Percentiles rank a stretch among this genome's conserved stretches.
Conservation (phyloP, 108 stramenopile genomes). For the Heterococcus sp. region DNA sequence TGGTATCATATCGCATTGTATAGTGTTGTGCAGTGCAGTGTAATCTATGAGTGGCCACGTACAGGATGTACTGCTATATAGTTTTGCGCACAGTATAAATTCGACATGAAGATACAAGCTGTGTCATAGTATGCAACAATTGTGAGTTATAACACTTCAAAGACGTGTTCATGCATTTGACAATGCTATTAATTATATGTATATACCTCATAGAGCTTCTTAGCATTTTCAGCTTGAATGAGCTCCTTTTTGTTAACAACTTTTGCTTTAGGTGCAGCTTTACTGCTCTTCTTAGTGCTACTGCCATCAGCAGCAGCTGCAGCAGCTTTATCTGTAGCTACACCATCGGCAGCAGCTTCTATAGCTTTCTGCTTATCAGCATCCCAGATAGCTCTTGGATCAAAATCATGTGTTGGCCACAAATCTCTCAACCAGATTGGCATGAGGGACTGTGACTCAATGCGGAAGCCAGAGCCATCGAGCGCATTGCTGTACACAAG, state of each 20-base stretch:
- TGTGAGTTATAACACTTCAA: no score
- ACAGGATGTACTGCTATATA: no score
- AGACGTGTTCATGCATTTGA: no score
- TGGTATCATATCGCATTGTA: no score
- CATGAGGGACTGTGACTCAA: slow-evolving; percentile 15
- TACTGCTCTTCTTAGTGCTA: slow-evolving; percentile 25
- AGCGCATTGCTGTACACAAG: no score
- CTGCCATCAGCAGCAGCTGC: background rate
- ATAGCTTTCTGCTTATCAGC: slow-evolving; percentile 22
- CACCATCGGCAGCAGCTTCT: slow-evolving; percentile 6
- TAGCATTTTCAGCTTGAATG: slow-evolving; percentile 84
- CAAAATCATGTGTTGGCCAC: slow-evolving; percentile 42
- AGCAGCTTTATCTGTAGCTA: slow-evolving; percentile 4
- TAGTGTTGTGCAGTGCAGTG: no score
- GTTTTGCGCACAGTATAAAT: no score
- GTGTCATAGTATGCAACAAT: no score
- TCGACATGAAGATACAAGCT: no score
- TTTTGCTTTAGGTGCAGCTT: slow-evolving; percentile 64
- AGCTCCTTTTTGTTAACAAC: slow-evolving; percentile 74
- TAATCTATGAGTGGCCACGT: no score
- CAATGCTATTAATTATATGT: no score
- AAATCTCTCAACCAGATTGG: slow-evolving; percentile 44
- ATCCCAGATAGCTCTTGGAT: slow-evolving; percentile 42
- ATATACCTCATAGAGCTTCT: slow-evolving; percentile 61
- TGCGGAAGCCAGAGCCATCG: no score